Base-by-base conservation (phyloP, 2,329 filamentous ascomycete genomes). In the Pezicula neosporulosa region DNA sequence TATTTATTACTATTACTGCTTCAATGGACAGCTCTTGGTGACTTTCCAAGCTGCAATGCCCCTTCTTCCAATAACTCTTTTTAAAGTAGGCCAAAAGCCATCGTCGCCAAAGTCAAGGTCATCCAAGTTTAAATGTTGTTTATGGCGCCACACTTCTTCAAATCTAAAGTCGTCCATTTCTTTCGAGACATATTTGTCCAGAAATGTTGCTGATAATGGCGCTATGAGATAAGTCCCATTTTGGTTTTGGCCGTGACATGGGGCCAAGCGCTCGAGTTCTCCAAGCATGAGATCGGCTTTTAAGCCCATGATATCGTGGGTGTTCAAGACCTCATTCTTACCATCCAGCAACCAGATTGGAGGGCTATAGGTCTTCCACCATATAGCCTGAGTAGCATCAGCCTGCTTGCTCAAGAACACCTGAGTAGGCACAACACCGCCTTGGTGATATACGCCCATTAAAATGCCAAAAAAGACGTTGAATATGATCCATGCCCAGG, bases 291-390 rank as follows among this genome's bases (percentile, higher is more conserved):
- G 60, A 2, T 78, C 74, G 6, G 83, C 83, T 37, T 80, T 74
- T 70, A 89, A 79, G 4, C 87, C 86, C 83, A 90, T 91, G 18
- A 91, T 73, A 62, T 92, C 89, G 53, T 77, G 76, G 1, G 88
- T 92, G 28, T 72, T 76, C n/a, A 91, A 70, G 9, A 87, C 77
- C 58, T 85, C 80, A 57, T 88, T 90, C 68, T 87, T 88, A 49
- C 86, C 85, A 57, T 90, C 86, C 6, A 92, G 74, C 18, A 93
- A 77, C 87, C 89, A 93, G 35, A 87, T 85, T 0, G 89, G 89
- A 16, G 89, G 89, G 65, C 85, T 88, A 65, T 92, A 92, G 1
- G 89, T 92, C 67, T 91, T 92, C 89, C 89, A 93, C 89, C 89
- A 93, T 47, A 68, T 56, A 3, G 85, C 86, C 33, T 86, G 77